Percentiles rank a stretch among this genome's conserved stretches.
Conservation (phyloP, 2,329 filamentous ascomycete species). For the Pseudogymnoascus sp. region DNA sequence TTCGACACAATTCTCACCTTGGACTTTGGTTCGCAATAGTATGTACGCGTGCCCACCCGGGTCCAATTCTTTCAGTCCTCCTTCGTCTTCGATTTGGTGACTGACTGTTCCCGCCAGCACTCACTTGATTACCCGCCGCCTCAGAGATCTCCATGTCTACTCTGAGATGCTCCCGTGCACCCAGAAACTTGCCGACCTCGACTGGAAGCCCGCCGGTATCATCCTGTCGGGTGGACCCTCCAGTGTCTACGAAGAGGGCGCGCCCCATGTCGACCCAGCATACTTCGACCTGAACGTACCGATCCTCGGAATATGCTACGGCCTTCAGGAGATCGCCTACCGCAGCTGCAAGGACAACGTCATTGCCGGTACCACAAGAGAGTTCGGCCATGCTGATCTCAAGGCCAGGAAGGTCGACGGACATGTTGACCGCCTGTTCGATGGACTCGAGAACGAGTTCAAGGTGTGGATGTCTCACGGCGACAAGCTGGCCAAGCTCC, state of each 20-base stretch:
- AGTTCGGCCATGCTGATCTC: constrained; percentile 65
- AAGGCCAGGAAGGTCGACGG: constrained; percentile 48
- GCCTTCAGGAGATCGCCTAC: constrained; percentile 66
- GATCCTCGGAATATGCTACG: constrained; percentile 39
- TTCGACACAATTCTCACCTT: constrained; percentile 58
- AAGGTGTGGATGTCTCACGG: constrained; percentile 81
- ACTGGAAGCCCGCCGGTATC: constrained; percentile 76
- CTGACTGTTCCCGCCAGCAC: constrained; percentile 52
- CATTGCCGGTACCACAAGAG: constrained; percentile 53
- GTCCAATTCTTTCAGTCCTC: constrained; percentile 6
- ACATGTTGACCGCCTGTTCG: constrained; percentile 72
- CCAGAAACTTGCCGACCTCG: constrained; percentile 67
- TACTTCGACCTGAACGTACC: constrained; percentile 68
- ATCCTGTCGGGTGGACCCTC: constrained; percentile 65
- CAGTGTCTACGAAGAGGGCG: constrained; percentile 72
- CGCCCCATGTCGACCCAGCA: constrained; percentile 73
- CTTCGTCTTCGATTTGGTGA: background rate
- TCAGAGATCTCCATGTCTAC: constrained; percentile 74
- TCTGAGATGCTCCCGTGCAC: constrained; percentile 85
- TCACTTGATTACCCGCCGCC: constrained; percentile 65
- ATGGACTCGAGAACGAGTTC: constrained; percentile 61
- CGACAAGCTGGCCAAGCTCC: constrained; percentile 72
- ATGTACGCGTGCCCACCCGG: constrained; percentile 9
- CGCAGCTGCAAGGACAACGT: constrained; percentile 58
- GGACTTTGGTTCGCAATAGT: constrained; percentile 48